Percentiles rank a stretch among this genome's conserved stretches.
phyloP scores from a whole-genome alignment of 108 stramenopile species.

The Schizochytrium sp. region DNA sequence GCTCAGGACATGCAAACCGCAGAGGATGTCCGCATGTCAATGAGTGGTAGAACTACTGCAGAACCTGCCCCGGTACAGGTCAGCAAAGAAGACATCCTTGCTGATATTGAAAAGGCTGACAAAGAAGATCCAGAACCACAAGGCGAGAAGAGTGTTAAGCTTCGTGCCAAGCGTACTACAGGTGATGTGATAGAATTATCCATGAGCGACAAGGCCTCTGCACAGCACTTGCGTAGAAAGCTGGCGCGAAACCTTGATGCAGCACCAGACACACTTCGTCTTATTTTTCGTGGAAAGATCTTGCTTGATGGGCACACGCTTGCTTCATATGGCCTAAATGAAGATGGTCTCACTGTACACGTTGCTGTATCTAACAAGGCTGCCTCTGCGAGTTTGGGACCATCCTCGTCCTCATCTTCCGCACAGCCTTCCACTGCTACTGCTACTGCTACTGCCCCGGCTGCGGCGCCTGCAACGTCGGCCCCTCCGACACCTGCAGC shows the following conservation, averaged over 20 bases:
- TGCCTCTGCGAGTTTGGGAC: no score
- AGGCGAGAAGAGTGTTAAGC: neutral
- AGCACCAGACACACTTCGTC: neutral
- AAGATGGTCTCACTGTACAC: slow-evolving; percentile 56
- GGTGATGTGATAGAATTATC: neutral
- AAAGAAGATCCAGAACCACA: slow-evolving; percentile 27
- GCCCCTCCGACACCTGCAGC: neutral
- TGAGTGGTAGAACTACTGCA: neutral
- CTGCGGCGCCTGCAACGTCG: neutral
- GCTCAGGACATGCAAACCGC: slow-evolving; percentile 24
- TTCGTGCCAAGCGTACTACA: slow-evolving; percentile 25
- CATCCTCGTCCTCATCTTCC: neutral
- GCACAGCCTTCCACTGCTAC: slow-evolving; percentile 11
- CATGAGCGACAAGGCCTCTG: slow-evolving; percentile 46
- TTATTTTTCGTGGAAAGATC: slow-evolving; percentile 49
- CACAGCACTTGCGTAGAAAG: slow-evolving; percentile 51
- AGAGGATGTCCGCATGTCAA: slow-evolving; percentile 10
- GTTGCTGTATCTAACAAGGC: slow-evolving; percentile 24
- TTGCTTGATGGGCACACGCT: slow-evolving; percentile 2
- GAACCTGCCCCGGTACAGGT: neutral
- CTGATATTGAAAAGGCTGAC: slow-evolving; percentile 37
- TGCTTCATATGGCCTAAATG: slow-evolving; percentile 31
- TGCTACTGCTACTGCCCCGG: neutral
- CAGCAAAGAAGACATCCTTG: neutral
- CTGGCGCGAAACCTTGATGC: slow-evolving; percentile 12